A percentile compares a stretch with the other conserved stretches of the same genome.
Evolutionary conservation across 1,284 basidiomycete species (phyloP).

Genomic region (Pseudozyma flocculosa): DNA sequence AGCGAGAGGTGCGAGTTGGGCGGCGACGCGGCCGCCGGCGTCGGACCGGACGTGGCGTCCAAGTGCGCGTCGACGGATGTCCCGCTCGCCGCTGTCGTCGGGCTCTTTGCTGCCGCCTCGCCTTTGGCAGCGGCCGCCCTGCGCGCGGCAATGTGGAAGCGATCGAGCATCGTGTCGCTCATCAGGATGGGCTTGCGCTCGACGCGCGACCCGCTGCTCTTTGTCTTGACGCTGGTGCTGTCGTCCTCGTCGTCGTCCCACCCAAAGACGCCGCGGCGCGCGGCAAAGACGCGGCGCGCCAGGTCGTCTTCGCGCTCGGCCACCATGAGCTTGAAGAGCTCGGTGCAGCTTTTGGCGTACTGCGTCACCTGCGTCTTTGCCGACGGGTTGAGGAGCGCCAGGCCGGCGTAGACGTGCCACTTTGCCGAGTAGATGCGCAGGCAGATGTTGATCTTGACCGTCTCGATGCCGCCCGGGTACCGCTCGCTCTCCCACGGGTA

Average conservation of each 20-base stretch:
- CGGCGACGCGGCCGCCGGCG: constrained; percentile 13
- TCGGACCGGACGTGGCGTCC: neutral
- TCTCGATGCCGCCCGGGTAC: constrained; percentile 97
- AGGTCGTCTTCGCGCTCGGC: constrained; percentile 67
- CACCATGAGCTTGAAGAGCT: constrained; percentile 95
- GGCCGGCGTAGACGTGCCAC: constrained; percentile 98
- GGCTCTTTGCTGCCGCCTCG: too few species aligned
- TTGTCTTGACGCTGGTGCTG: constrained; percentile 31
- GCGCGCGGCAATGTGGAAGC: constrained; percentile 75
- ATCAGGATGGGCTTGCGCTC: constrained; percentile 73
- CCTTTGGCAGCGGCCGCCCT: constrained; percentile 47
- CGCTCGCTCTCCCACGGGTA: constrained; percentile 93
- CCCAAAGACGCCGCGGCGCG: constrained; percentile 77
- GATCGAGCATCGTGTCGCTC: constrained; percentile 81
- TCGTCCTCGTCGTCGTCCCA: constrained; percentile 51
- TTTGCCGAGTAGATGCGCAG: constrained; percentile 90
- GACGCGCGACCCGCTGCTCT: constrained; percentile 23
- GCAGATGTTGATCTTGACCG: constrained; percentile 93
- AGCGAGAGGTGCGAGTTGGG: constrained; percentile 91
- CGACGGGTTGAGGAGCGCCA: constrained; percentile 93
- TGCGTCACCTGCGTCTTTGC: constrained; percentile 83
- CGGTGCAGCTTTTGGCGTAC: constrained; percentile 79
- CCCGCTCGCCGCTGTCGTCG: too few species aligned
- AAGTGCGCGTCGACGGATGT: too few species aligned
- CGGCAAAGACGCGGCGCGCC: constrained; percentile 71